Conservation (phyloP, 164 flowering plant genomes). For the Magnolia sinica region DNA sequence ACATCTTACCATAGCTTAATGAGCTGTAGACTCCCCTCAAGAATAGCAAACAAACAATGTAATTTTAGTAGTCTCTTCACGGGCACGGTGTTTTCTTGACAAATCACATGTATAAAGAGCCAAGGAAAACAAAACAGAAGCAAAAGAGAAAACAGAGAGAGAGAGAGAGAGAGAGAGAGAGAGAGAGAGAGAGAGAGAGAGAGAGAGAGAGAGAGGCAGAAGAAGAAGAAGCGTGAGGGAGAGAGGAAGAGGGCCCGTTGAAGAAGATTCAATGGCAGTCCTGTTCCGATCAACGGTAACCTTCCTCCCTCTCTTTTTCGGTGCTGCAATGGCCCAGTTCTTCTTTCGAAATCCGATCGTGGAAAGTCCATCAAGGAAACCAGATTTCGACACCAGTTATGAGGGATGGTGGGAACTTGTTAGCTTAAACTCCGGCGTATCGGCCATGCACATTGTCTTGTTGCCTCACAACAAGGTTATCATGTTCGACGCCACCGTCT, state of each 20-base stretch:
- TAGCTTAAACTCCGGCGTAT: conserved; percentile 40
- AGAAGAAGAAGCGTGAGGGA: background rate
- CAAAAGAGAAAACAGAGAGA: background rate
- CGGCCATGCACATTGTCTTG: conserved; percentile 67
- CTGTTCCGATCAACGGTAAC: conserved; percentile 14
- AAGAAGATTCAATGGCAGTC: conserved; percentile 29
- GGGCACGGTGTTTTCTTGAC: too few species aligned
- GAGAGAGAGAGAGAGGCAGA: background rate
- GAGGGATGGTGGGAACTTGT: conserved; percentile 55
- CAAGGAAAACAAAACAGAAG: background rate
- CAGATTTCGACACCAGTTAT: conserved; percentile 12
- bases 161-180: background rate
- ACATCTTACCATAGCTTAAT: too few species aligned
- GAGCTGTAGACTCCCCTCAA: too few species aligned
- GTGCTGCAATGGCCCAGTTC: conserved; percentile 3
- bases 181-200: background rate
- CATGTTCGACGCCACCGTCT: conserved; percentile 57
- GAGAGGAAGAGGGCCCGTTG: conserved; percentile 4
- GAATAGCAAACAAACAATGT: too few species aligned
- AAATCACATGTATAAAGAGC: too few species aligned
- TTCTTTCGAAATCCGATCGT: background rate
- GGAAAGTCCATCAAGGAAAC: background rate
- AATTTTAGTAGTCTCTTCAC: too few species aligned
- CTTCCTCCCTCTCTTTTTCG: conserved; percentile 31
- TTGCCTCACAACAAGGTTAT: conserved; percentile 50